Evolutionary conservation across 192 early-diverging fungal genomes (phyloP).

Genomic region (Chytriomyces sp.): DNA sequence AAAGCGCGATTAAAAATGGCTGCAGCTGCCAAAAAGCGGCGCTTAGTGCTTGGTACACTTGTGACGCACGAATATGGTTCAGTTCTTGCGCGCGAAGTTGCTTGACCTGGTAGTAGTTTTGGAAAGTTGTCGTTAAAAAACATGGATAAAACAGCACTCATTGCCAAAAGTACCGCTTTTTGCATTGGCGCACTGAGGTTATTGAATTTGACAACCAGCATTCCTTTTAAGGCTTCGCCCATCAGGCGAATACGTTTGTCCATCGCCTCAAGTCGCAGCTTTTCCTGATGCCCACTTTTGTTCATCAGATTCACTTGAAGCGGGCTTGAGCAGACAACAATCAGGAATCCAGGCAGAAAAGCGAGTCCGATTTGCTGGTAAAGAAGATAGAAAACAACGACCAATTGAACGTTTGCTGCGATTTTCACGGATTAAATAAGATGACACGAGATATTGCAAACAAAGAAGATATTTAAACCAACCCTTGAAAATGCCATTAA

Average conservation of each 20-base stretch:
- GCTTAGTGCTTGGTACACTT: constrained; percentile 15
- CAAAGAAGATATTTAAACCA: not conserved
- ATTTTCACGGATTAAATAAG: not conserved
- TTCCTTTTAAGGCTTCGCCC: constrained; percentile 29
- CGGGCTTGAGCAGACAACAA: constrained; percentile 13
- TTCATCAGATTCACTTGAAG: constrained; percentile 21
- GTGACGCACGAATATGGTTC: constrained; percentile 15
- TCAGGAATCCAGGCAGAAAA: constrained; percentile 35
- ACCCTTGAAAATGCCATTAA: constrained; percentile 14
- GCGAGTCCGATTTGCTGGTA: constrained; percentile 30
- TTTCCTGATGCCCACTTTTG: constrained; percentile 11
- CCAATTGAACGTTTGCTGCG: not conserved
- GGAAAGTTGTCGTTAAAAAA: not conserved
- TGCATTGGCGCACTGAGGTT: constrained; percentile 14
- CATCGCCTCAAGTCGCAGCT: constrained; percentile 23
- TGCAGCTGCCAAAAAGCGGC: constrained; percentile 22
- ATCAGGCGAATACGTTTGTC: constrained; percentile 24
- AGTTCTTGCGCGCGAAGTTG: constrained; percentile 22
- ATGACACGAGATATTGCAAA: not conserved
- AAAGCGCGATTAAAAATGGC: constrained; percentile 27
- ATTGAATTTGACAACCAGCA: constrained; percentile 33
- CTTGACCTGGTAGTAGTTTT: constrained; percentile 5
- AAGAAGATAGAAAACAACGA: constrained; percentile 16
- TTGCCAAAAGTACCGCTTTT: constrained; percentile 6
- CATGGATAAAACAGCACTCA: not conserved